Evolutionary conservation across 441 rosid species (phyloP).

Genomic region (Francoa sonchifolia): DNA sequence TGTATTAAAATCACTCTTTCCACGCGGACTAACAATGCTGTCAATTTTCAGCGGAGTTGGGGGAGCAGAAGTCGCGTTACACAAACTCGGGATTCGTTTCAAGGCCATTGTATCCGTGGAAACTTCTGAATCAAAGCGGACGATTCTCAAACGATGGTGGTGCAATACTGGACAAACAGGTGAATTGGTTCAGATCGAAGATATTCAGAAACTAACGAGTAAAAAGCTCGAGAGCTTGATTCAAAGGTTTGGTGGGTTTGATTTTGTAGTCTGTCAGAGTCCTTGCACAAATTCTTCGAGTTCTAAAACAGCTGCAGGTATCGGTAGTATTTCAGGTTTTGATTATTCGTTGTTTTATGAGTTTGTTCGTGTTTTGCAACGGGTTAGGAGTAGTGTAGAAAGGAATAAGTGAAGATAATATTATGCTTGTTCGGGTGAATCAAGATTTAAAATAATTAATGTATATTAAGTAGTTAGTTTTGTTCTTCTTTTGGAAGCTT

Average conservation of each 20-base stretch:
- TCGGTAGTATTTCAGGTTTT: conserved; percentile 21
- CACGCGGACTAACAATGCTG: conserved; percentile 56
- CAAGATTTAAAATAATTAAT: neutral
- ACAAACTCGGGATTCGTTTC: conserved; percentile 67
- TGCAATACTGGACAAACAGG: conserved; percentile 50
- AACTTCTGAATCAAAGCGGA: conserved; percentile 38
- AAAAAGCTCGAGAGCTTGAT: conserved; percentile 34
- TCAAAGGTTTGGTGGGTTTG: conserved; percentile 53
- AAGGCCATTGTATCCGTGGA: conserved; percentile 69
- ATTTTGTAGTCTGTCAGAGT: conserved; percentile 63
- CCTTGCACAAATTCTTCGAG: conserved; percentile 26
- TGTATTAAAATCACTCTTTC: conserved; percentile 51
- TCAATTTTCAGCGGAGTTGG: conserved; percentile 73
- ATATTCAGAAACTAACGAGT: conserved; percentile 42
- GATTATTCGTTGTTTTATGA: conserved; percentile 58
- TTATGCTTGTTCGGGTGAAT: neutral
- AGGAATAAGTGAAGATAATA: conserved; percentile 17
- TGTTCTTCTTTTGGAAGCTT: too few species aligned
- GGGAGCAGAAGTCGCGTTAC: conserved; percentile 58
- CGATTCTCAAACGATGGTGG: conserved; percentile 73
- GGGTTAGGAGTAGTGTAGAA: conserved; percentile 39
- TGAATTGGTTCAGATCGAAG: conserved; percentile 61
- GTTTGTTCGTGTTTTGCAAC: conserved; percentile 59
- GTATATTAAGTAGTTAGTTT: too few species aligned
- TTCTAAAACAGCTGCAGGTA: conserved; percentile 13